Evolutionary conservation across 768 basidiomycete genomes (phyloP).

Genomic region (Exsudoporus frostii): DNA sequence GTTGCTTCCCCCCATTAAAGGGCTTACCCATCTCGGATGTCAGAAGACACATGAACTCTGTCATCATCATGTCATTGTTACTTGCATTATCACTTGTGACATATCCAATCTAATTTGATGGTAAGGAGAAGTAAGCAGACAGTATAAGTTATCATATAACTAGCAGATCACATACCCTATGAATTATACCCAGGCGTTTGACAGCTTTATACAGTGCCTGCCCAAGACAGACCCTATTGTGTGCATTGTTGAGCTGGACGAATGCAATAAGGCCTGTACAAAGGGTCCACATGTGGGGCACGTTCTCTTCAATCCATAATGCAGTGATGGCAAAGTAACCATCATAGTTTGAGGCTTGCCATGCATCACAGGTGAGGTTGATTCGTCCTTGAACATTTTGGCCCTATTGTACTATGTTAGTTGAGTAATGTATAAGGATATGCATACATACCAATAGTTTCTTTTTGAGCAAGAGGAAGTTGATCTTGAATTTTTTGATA

Average conservation of each 20-base stretch:
- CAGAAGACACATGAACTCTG: no score
- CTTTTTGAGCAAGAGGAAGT: conserved; percentile 1
- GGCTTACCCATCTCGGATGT: no score
- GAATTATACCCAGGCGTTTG: conserved; percentile 24
- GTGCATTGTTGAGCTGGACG: conserved; percentile 35
- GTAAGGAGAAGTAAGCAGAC: no score
- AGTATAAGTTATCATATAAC: no score
- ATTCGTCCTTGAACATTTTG: conserved; percentile 4
- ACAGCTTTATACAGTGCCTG: conserved; percentile 37
- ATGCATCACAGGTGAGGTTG: conserved; percentile 39
- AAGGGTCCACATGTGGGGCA: conserved; percentile 24
- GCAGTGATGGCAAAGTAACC: conserved; percentile 37
- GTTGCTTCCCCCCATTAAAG: no score
- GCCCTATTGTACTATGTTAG: neutral
- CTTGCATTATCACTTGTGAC: no score
- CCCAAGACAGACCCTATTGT: conserved; percentile 27
- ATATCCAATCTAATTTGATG: no score
- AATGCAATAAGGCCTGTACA: conserved; percentile 36
- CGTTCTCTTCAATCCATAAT: conserved; percentile 15
- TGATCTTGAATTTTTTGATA: conserved; percentile 5
- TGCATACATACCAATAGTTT: neutral
- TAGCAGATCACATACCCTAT: conserved; percentile 26
- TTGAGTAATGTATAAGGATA: neutral
- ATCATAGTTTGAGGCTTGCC: conserved; percentile 39
- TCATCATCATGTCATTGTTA: no score